Conservation (phyloP, 495 filamentous ascomycete genomes). For the Penicillium salamii region DNA sequence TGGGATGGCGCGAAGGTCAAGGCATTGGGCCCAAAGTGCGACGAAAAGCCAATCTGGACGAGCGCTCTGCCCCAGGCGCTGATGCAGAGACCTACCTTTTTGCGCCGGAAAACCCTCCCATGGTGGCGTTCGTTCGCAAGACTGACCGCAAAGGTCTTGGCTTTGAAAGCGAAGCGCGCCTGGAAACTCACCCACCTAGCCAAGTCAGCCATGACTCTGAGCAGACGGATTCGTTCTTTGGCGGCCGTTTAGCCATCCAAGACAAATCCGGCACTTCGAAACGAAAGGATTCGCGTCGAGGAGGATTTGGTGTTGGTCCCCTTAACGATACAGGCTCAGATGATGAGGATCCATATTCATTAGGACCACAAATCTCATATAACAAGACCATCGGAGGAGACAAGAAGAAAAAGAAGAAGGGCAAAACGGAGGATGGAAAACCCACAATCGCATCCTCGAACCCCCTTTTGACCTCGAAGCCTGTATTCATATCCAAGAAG, state of each 20-base stretch:
- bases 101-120: slow-evolving; percentile 78
- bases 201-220: slow-evolving; percentile 50
- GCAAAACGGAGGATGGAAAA: slow-evolving; percentile 36
- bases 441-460: slow-evolving; percentile 49
- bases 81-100: slow-evolving; percentile 67
- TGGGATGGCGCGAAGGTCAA: slow-evolving; percentile 96
- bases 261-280: slow-evolving; percentile 36
- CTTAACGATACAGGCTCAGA: slow-evolving; percentile 97
- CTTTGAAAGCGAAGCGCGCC: slow-evolving; percentile 62
- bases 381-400: slow-evolving; percentile 79
- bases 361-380: slow-evolving; percentile 90
- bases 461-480: slow-evolving; percentile 64
- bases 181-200: slow-evolving; percentile 36
- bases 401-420: slow-evolving; percentile 75
- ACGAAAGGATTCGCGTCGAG: slow-evolving; percentile 50
- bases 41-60: slow-evolving; percentile 68
- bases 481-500: slow-evolving; percentile 79
- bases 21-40: slow-evolving; percentile 89
- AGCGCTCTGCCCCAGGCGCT: slow-evolving; percentile 31
- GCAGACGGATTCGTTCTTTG: slow-evolving; percentile 43
- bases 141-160: slow-evolving; percentile 80
- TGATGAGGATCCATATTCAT: slow-evolving; percentile 91
- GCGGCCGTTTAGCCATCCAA: slow-evolving; percentile 29
- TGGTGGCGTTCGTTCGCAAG: slow-evolving; percentile 76
- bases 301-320: slow-evolving; percentile 83